phyloP scores from a whole-genome alignment of 2,329 filamentous ascomycete species.

The Pseudopyrenochaeta lycopersici region DNA sequence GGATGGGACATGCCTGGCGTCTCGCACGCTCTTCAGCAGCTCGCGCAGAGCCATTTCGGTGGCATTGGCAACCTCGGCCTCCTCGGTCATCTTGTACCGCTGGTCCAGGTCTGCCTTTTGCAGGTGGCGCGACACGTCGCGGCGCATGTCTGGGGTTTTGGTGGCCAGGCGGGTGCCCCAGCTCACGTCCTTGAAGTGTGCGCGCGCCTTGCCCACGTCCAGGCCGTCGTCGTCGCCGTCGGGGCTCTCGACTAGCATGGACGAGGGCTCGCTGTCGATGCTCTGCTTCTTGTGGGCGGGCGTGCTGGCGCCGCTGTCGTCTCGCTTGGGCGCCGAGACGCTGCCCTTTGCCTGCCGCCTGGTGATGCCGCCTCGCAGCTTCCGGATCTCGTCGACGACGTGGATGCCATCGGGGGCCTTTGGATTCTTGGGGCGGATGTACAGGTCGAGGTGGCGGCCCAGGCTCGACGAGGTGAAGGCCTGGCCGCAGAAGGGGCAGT shows the following conservation, averaged over 20 bases:
- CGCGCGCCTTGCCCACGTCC: conserved; percentile 42
- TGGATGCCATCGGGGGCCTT: conserved; percentile 87
- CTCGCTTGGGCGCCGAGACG: conserved; percentile 58
- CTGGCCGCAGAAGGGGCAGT: conserved; percentile 87
- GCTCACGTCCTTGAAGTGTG: conserved; percentile 66
- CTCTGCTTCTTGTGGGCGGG: conserved; percentile 32
- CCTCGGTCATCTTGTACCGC: conserved; percentile 71
- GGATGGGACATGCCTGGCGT: conserved; percentile 71
- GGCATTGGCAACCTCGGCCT: conserved; percentile 80
- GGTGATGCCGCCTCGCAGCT: conserved; percentile 85
- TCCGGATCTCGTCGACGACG: conserved; percentile 87
- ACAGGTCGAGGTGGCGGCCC: conserved; percentile 91
- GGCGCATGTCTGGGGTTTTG: conserved; percentile 54
- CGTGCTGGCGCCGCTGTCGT: conserved; percentile 48
- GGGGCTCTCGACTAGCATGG: conserved; percentile 35
- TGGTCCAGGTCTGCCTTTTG: conserved; percentile 70
- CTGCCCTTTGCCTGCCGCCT: conserved; percentile 80
- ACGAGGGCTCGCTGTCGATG: conserved; percentile 35
- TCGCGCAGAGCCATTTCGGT: conserved; percentile 87
- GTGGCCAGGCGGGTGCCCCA: conserved; percentile 69
- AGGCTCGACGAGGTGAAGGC: conserved; percentile 87
- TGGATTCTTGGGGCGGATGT: conserved; percentile 92
- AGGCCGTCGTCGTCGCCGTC: conserved; percentile 28
- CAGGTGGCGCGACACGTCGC: conserved; percentile 45
- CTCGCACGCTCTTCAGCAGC: conserved; percentile 80